Evolutionary conservation across 208 protist species (phyloP).

Genomic region (Leishmania major): DNA sequence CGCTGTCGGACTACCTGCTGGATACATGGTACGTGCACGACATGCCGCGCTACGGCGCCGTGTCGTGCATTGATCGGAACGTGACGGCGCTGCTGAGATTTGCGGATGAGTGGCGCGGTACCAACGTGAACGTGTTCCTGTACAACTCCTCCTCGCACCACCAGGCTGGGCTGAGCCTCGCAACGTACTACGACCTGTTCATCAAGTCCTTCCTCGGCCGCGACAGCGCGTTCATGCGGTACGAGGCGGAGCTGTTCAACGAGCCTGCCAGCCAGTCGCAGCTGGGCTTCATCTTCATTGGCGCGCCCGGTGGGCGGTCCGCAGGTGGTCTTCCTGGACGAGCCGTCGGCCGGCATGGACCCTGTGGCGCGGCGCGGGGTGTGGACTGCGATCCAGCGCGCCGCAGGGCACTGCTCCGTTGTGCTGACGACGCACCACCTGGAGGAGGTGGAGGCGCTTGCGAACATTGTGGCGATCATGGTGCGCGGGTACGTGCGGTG

Average conservation of each 20-base stretch:
- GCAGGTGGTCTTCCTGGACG: slow-evolving; percentile 68
- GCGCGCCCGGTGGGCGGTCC: slow-evolving; percentile 34
- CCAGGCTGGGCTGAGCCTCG: slow-evolving; percentile 37
- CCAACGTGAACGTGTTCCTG: slow-evolving; percentile 11
- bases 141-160: slow-evolving; percentile 29
- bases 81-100: neutral
- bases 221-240: slow-evolving; percentile 8
- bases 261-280: slow-evolving; percentile 4
- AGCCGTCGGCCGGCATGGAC: slow-evolving; percentile 81
- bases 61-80: slow-evolving; percentile 24
- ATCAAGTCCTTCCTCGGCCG: slow-evolving; percentile 44
- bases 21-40: slow-evolving; percentile 39
- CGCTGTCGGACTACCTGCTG: slow-evolving; percentile 54
- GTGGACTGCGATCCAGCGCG: slow-evolving; percentile 69
- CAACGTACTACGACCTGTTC: slow-evolving; percentile 92
- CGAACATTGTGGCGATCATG: slow-evolving; percentile 85
- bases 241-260: slow-evolving; percentile 7
- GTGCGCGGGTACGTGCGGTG: slow-evolving; percentile 75
- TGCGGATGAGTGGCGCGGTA: neutral
- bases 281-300: slow-evolving; percentile 40
- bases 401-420: slow-evolving; percentile 59
- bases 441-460: slow-evolving; percentile 92
- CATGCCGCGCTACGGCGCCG: slow-evolving; percentile 6
- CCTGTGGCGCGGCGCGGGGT: slow-evolving; percentile 51
- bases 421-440: slow-evolving; percentile 94